Conservation (phyloP, 2,329 filamentous ascomycete genomes). For the Scedosporium aurantiacum region DNA sequence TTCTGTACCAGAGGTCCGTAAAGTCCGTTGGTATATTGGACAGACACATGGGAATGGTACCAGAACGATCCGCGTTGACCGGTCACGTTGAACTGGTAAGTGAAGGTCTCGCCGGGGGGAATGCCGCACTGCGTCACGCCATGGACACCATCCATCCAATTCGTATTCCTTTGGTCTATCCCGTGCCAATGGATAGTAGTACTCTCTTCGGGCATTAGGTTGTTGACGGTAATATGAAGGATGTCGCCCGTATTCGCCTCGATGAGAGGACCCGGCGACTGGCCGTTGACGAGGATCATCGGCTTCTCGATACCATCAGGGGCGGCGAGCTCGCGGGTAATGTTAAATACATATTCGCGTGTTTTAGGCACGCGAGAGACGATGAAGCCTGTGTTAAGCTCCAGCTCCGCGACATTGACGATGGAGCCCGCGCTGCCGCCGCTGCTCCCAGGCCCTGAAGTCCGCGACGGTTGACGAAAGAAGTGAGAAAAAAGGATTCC, state of each 20-base stretch:
- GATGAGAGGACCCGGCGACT: constrained; percentile 31
- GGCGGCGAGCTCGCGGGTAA: constrained; percentile 3
- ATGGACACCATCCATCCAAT: constrained; percentile 54
- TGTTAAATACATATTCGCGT: constrained; percentile 9
- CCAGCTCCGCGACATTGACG: neutral
- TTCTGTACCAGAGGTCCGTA: constrained; percentile 11
- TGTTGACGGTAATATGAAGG: constrained; percentile 27
- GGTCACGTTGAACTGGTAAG: constrained; percentile 45
- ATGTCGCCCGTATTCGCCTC: constrained; percentile 33
- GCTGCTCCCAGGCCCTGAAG: neutral
- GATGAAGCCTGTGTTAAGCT: constrained; percentile 5
- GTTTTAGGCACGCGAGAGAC: constrained; percentile 4
- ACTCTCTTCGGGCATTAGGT: constrained; percentile 22
- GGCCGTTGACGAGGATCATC: constrained; percentile 28
- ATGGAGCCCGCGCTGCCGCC: neutral
- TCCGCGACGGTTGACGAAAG: neutral
- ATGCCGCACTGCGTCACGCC: constrained; percentile 52
- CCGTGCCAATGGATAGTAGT: constrained; percentile 61
- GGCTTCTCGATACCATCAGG: constrained; percentile 19
- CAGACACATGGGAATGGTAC: constrained; percentile 21
- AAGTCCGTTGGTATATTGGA: constrained; percentile 11
- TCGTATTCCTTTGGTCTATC: constrained; percentile 51
- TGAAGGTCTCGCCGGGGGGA: constrained; percentile 38
- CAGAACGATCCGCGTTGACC: constrained; percentile 48
- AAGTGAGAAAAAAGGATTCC: neutral